Evolutionary conservation across 495 filamentous ascomycete species (phyloP).

Genomic region (Xylaria venustula): DNA sequence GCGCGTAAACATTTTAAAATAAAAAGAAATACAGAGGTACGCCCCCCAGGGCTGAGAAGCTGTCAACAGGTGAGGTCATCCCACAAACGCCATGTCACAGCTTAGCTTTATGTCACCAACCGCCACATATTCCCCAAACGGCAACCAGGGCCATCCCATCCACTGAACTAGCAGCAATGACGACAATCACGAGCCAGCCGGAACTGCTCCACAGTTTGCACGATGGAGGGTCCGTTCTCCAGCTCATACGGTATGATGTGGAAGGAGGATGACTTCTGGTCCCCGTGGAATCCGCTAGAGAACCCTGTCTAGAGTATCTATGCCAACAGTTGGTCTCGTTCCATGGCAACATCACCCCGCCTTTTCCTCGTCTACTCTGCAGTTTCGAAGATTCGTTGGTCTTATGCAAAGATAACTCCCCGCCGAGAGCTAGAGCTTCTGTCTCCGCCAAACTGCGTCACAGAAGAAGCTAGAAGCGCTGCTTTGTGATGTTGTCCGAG

Average conservation of each 20-base stretch:
- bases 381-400: background rate
- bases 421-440: background rate
- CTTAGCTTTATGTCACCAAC: background rate
- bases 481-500: background rate
- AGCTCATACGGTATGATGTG: background rate
- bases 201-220: background rate
- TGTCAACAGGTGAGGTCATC: background rate
- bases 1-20: background rate
- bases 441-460: background rate
- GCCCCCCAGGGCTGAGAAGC: background rate
- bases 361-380: background rate
- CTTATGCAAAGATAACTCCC: constrained; percentile 5
- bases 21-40: background rate
- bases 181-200: background rate
- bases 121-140: background rate
- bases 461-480: background rate
- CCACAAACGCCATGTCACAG: background rate
- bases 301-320: background rate
- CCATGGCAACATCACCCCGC: constrained; percentile 5
- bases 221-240: background rate
- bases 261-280: background rate
- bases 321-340: background rate
- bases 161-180: background rate
- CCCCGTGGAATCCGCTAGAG: background rate
- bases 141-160: background rate